A percentile compares a stretch with the other conserved stretches of the same genome.
Conservation (phyloP, 768 basidiomycete genomes). For the Tulasnella calospora region DNA sequence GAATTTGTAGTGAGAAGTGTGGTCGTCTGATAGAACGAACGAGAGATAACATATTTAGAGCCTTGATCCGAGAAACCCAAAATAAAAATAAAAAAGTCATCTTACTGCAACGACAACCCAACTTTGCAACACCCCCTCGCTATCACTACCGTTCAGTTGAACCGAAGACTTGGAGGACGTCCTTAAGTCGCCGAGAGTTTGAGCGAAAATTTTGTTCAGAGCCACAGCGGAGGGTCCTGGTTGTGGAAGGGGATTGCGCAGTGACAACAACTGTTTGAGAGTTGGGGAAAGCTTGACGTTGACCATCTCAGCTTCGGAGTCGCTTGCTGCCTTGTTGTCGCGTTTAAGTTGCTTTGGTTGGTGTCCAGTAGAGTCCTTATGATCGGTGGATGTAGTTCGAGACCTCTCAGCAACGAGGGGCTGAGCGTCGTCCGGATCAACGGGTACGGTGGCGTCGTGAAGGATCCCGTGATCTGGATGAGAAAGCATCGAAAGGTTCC, state of each 20-base stretch:
- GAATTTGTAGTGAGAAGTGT: constrained; percentile 77
- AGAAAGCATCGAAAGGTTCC: background rate
- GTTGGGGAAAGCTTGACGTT: constrained; percentile 47
- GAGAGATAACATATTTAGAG: background rate
- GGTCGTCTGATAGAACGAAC: constrained; percentile 55
- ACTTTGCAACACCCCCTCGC: constrained; percentile 29
- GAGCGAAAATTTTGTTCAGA: constrained; percentile 53
- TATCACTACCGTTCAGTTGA: constrained; percentile 31
- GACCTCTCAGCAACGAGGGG: background rate
- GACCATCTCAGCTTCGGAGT: background rate
- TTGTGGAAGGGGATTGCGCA: constrained; percentile 58
- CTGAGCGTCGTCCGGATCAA: background rate
- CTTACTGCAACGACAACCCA: constrained; percentile 14
- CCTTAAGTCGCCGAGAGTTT: constrained; percentile 62
- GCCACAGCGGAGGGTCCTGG: constrained; percentile 52
- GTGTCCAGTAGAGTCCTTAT: background rate
- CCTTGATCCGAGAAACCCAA: constrained; percentile 1
- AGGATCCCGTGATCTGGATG: background rate
- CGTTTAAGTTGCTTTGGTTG: background rate
- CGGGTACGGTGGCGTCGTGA: background rate
- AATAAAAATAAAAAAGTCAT: background rate
- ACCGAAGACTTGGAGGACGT: constrained; percentile 51
- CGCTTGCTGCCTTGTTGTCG: background rate
- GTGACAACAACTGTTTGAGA: constrained; percentile 66
- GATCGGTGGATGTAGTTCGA: background rate